A percentile compares a stretch with the other conserved stretches of the same genome.
phyloP scores from a whole-genome alignment of 108 stramenopile genomes.

The Mediolabrus comicus region DNA sequence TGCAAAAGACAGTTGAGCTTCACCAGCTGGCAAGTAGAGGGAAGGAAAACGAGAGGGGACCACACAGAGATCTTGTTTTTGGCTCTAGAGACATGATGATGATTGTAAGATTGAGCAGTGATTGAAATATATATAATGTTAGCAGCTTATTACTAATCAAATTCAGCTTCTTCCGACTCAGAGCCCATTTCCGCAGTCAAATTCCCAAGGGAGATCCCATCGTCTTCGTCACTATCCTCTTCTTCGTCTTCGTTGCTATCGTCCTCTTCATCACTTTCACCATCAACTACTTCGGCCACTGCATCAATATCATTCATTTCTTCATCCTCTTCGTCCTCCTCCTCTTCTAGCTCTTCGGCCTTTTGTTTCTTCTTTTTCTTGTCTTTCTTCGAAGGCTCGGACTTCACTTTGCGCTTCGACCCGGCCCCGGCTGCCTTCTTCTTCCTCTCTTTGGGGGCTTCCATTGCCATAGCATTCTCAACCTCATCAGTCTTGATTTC shows the following conservation, averaged over 20 bases:
- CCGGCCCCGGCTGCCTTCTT: constrained; percentile 31
- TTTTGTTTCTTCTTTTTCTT: constrained; percentile 15
- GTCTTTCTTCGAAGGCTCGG: constrained; percentile 7
- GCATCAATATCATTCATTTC: neutral
- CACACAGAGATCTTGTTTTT: too few relatives aligned
- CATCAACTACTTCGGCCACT: neutral
- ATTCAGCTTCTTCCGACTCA: constrained; percentile 34
- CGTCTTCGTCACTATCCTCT: constrained; percentile 18
- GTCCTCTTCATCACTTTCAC: constrained; percentile 9
- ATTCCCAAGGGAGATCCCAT: constrained; percentile 9
- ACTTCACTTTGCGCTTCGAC: constrained; percentile 28
- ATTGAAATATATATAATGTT: neutral
- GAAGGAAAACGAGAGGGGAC: too few relatives aligned
- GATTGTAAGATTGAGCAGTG: too few relatives aligned
- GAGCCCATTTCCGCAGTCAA: constrained; percentile 28
- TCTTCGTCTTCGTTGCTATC: constrained; percentile 25
- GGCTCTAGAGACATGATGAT: too few relatives aligned
- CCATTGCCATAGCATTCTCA: constrained; percentile 28
- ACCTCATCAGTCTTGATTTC: constrained; percentile 23
- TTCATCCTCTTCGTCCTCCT: neutral
- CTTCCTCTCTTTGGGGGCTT: constrained; percentile 23
- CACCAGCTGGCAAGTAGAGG: too few relatives aligned
- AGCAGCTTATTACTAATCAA: neutral
- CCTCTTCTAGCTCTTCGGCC: constrained; percentile 8
- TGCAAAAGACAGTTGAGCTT: too few relatives aligned